phyloP scores from a whole-genome alignment of 805 yeast species.

The Candida maesae region DNA sequence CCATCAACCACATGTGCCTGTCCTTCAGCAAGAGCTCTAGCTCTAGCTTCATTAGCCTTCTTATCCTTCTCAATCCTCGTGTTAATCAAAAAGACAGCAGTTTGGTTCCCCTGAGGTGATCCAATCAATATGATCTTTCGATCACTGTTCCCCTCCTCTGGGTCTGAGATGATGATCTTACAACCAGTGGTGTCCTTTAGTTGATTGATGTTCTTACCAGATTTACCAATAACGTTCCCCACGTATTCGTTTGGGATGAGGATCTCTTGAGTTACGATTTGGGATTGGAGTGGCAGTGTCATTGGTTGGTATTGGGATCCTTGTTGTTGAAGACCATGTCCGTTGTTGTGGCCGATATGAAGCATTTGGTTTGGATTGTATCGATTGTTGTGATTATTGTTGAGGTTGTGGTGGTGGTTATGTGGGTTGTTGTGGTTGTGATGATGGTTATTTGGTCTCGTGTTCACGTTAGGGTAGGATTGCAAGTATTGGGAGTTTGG shows the following conservation, averaged over 20 bases:
- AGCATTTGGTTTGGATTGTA: not conserved
- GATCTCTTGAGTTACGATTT: constrained; percentile 58
- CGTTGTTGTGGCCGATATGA: not conserved
- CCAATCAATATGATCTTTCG: constrained; percentile 69
- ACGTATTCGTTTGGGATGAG: constrained; percentile 74
- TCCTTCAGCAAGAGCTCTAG: not conserved
- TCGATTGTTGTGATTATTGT: too few species aligned
- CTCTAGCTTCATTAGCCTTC: constrained; percentile 36
- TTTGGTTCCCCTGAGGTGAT: constrained; percentile 60
- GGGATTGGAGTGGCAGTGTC: constrained; percentile 15
- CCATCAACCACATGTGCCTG: not conserved
- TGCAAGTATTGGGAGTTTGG: constrained; percentile 6
- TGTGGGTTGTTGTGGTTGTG: not conserved
- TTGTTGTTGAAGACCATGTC: too few species aligned
- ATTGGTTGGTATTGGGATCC: constrained; percentile 3
- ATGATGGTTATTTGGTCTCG: not conserved
- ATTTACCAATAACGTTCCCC: constrained; percentile 83
- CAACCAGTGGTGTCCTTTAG: constrained; percentile 73
- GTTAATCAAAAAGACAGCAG: constrained; percentile 68
- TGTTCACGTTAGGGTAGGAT: not conserved
- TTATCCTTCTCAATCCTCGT: constrained; percentile 64
- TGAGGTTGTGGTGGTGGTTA: constrained; percentile 3
- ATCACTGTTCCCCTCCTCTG: constrained; percentile 49
- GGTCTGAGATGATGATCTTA: constrained; percentile 65
- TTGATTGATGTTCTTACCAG: constrained; percentile 77